Conservation (phyloP, 306 rosid species). For the Corylus americana region DNA sequence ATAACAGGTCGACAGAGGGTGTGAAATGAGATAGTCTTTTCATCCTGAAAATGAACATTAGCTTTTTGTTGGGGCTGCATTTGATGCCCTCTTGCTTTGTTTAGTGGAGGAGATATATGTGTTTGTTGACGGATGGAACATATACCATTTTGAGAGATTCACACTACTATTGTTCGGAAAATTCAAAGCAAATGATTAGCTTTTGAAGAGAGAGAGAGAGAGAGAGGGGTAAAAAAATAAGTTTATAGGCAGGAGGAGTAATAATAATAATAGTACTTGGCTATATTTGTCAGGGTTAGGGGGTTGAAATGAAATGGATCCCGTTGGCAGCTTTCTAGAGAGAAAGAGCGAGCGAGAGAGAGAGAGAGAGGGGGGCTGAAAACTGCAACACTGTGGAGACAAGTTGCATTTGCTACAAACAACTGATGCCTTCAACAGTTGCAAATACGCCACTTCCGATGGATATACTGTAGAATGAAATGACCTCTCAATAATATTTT, state of each 20-base stretch:
- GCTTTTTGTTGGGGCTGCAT: slow-evolving; percentile 48
- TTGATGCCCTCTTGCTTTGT: slow-evolving; percentile 60
- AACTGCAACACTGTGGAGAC: slow-evolving; percentile 52
- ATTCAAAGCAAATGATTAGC: slow-evolving; percentile 76
- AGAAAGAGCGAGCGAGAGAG: slow-evolving; percentile 15
- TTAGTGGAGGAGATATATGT: slow-evolving; percentile 44
- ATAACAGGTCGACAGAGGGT: not conserved
- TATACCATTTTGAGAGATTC: slow-evolving; percentile 60
- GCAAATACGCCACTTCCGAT: slow-evolving; percentile 34
- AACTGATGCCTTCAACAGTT: slow-evolving; percentile 47
- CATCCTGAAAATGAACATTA: slow-evolving; percentile 35
- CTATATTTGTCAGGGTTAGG: slow-evolving; percentile 20
- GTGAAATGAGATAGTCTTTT: slow-evolving; percentile 40
- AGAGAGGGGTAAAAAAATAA: not conserved
- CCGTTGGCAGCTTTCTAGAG: slow-evolving; percentile 51
- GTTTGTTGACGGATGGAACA: slow-evolving; percentile 64
- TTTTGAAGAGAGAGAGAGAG: slow-evolving; percentile 30
- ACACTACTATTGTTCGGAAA: slow-evolving; percentile 44
- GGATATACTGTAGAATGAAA: slow-evolving; percentile 58
- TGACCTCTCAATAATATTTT: slow-evolving; percentile 62
- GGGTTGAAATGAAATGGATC: slow-evolving; percentile 37
- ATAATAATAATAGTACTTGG: slow-evolving; percentile 43
- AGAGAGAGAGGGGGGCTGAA: slow-evolving; percentile 19
- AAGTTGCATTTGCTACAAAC: slow-evolving; percentile 38
- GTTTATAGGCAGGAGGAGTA: slow-evolving; percentile 11